Evolutionary conservation across 352 stramenopile species (phyloP).

Genomic region (Globisporangium heterothallicum): DNA sequence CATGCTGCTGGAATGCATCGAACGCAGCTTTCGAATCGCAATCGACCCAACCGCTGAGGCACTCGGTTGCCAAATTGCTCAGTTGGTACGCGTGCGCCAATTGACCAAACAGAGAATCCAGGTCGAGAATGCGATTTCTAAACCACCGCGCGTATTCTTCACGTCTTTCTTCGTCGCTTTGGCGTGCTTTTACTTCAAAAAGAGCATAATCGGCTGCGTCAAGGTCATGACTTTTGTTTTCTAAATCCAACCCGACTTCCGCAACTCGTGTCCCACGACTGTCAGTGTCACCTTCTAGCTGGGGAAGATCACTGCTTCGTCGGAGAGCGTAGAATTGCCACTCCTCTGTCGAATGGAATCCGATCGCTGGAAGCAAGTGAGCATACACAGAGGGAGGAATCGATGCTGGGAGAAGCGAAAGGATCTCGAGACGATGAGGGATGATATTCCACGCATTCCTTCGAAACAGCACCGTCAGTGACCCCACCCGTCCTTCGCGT

Average conservation of each 20-base stretch:
- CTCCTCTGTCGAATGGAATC: constrained; percentile 17
- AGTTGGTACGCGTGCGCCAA: constrained; percentile 42
- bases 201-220: constrained; percentile 25
- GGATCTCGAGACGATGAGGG: constrained; percentile 37
- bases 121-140: constrained; percentile 36
- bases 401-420: constrained; percentile 37
- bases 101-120: constrained; percentile 60
- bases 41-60: constrained; percentile 21
- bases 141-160: constrained; percentile 47
- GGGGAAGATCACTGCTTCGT: background rate
- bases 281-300: background rate
- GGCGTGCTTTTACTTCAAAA: constrained; percentile 27
- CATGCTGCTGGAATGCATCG: constrained; percentile 41
- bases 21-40: constrained; percentile 27
- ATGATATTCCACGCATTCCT: constrained; percentile 52
- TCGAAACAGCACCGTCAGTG: constrained; percentile 38
- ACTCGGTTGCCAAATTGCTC: constrained; percentile 26
- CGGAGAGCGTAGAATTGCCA: constrained; percentile 41
- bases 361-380: constrained; percentile 43
- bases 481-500: constrained; percentile 35
- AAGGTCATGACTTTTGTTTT: constrained; percentile 43
- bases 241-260: constrained; percentile 21
- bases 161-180: constrained; percentile 20
- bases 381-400: constrained; percentile 34
- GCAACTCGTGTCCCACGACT: constrained; percentile 1